Conservation (phyloP, 495 filamentous ascomycete species). For the Daldinia concentrica region DNA sequence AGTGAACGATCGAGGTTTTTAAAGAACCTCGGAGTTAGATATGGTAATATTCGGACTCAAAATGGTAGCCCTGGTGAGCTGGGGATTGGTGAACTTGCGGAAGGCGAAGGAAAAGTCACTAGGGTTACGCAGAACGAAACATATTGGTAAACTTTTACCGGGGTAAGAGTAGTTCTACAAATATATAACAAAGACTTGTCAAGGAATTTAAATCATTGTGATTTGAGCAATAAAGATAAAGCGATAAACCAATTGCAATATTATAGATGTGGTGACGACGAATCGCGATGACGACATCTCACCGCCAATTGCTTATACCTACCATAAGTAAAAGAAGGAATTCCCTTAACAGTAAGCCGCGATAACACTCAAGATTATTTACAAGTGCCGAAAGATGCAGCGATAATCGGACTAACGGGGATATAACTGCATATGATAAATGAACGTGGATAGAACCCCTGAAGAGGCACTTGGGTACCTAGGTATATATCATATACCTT, state of each 20-base stretch:
- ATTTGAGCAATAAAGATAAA: not conserved
- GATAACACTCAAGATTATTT: too few species aligned
- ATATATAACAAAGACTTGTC: not conserved
- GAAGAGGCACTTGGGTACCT: not conserved
- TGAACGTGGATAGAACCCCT: not conserved
- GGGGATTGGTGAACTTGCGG: conserved; percentile 3
- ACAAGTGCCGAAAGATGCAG: conserved; percentile 24
- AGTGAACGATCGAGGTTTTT: not conserved
- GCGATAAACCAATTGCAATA: not conserved
- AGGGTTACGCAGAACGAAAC: not conserved
- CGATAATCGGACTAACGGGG: conserved; percentile 12
- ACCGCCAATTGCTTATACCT: not conserved
- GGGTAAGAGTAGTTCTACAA: not conserved
- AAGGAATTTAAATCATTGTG: not conserved
- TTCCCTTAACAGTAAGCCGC: too few species aligned
- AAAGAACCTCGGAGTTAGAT: not conserved
- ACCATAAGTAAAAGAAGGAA: not conserved
- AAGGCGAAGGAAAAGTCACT: not conserved
- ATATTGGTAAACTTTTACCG: conserved; percentile 1
- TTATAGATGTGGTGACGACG: not conserved
- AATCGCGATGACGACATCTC: not conserved
- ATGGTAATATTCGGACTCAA: conserved; percentile 3
- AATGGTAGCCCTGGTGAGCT: conserved; percentile 6
- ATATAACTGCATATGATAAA: not conserved
- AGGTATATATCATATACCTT: not conserved